phyloP scores from a whole-genome alignment of 768 basidiomycete genomes.

The Mrakia blollopis region DNA sequence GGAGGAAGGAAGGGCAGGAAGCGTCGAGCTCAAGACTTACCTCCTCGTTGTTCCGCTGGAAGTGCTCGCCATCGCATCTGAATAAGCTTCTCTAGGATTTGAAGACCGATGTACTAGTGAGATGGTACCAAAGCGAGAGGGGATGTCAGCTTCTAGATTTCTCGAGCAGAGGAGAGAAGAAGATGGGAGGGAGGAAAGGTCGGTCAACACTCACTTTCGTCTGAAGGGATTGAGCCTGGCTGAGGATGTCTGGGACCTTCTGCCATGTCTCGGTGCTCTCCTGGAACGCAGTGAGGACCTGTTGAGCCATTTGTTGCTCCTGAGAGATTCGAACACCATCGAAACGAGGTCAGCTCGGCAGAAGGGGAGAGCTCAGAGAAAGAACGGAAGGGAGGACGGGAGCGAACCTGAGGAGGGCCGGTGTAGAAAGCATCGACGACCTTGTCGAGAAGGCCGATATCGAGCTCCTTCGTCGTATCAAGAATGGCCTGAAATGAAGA shows the following conservation, averaged over 20 bases:
- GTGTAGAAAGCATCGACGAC: conserved; percentile 90
- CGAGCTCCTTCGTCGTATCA: conserved; percentile 90
- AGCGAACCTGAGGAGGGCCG: conserved; percentile 66
- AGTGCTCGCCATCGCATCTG: conserved; percentile 92
- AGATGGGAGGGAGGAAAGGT: not conserved
- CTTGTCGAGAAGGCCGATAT: conserved; percentile 85
- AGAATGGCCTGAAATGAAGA: conserved; percentile 62
- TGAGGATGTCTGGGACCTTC: conserved; percentile 87
- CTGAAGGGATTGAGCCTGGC: conserved; percentile 74
- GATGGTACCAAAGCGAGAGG: conserved; percentile 1
- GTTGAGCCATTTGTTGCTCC: conserved; percentile 93
- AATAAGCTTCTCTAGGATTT: conserved; percentile 94
- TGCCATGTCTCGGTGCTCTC: conserved; percentile 97
- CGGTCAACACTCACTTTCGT: conserved; percentile 52
- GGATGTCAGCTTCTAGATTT: not conserved
- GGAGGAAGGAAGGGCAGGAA: not conserved
- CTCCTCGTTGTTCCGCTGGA: conserved; percentile 88
- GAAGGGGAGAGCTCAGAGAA: not conserved
- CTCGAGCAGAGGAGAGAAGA: not conserved
- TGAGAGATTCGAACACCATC: not conserved
- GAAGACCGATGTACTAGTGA: conserved; percentile 83
- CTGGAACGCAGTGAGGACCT: conserved; percentile 88
- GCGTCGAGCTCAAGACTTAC: conserved; percentile 46
- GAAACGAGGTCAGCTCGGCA: conserved; percentile 9
- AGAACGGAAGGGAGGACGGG: not conserved